Percentiles rank a stretch among this genome's conserved stretches.
phyloP scores from a whole-genome alignment of 2,329 filamentous ascomycete species.

The Aspergillus tamarii region DNA sequence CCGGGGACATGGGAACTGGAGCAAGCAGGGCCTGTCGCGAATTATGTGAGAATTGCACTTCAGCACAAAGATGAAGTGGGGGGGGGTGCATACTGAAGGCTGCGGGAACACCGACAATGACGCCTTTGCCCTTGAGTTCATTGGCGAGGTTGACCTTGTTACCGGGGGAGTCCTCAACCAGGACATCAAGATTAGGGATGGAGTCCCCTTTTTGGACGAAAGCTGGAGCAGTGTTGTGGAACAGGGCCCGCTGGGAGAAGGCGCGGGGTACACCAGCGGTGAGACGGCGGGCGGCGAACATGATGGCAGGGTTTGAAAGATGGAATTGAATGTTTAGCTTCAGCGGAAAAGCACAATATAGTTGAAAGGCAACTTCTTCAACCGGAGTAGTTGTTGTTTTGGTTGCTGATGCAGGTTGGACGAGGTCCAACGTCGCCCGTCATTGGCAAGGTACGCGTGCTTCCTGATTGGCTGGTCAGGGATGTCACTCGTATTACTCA shows the following conservation, averaged over 20 bases:
- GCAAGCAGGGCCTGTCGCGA: constrained; percentile 59
- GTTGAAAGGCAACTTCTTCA: neutral
- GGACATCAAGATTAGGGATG: constrained; percentile 74
- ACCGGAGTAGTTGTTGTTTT: neutral
- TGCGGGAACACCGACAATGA: constrained; percentile 84
- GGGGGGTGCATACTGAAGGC: constrained; percentile 63
- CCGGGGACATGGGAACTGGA: constrained; percentile 77
- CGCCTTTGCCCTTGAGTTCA: constrained; percentile 74
- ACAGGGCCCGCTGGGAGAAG: constrained; percentile 36
- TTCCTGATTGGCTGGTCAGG: neutral
- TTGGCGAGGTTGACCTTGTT: constrained; percentile 87
- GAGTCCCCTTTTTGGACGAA: constrained; percentile 76
- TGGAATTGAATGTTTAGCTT: neutral
- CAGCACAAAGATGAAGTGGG: neutral
- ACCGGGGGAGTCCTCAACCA: constrained; percentile 83
- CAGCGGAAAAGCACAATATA: neutral
- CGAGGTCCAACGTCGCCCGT: neutral
- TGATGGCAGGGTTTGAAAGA: constrained; percentile 17
- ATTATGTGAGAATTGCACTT: neutral
- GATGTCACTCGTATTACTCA: neutral
- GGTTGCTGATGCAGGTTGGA: neutral
- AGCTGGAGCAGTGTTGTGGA: constrained; percentile 44
- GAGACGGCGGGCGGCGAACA: constrained; percentile 45
- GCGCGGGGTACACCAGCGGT: constrained; percentile 35
- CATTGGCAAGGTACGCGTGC: neutral